Evolutionary conservation across 2,329 filamentous ascomycete species (phyloP).

Genomic region (Beauveria sp.): DNA sequence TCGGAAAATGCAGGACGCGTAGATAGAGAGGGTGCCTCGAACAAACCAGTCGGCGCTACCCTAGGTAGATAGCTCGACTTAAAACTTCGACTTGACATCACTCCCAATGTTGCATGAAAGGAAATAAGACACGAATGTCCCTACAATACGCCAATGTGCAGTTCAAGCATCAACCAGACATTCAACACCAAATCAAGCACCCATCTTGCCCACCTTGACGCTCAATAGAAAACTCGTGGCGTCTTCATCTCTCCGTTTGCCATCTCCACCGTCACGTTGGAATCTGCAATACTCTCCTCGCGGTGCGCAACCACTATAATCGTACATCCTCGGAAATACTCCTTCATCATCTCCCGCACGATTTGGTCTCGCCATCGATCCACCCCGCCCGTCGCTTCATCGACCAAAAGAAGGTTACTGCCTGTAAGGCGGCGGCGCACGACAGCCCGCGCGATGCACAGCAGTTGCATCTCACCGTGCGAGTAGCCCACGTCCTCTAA

Average conservation of each 20-base stretch:
- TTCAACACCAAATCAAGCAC: no score
- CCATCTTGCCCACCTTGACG: no score
- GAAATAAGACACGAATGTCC: no score
- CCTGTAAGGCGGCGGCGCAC: not conserved
- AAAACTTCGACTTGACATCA: no score
- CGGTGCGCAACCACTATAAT: constrained; percentile 1
- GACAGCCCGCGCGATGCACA: constrained; percentile 4
- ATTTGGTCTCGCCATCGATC: not conserved
- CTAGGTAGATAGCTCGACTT: no score
- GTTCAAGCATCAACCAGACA: no score
- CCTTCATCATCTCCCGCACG: constrained; percentile 1
- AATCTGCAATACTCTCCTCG: not conserved
- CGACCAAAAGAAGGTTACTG: not conserved
- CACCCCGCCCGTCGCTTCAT: not conserved
- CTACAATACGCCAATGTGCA: no score
- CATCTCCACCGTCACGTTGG: not conserved
- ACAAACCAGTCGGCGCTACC: no score
- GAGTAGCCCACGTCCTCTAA: not conserved
- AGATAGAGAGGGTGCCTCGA: no score
- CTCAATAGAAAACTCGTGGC: not conserved
- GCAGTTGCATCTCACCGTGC: constrained; percentile 6
- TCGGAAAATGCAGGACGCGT: no score
- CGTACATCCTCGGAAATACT: not conserved
- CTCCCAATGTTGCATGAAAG: no score
- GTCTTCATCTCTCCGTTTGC: not conserved